These are phyloP conservation scores for Apiosordaria backusii DNA, from an alignment of 495 filamentous ascomycete species.

Conservation along the genomic window DNA sequence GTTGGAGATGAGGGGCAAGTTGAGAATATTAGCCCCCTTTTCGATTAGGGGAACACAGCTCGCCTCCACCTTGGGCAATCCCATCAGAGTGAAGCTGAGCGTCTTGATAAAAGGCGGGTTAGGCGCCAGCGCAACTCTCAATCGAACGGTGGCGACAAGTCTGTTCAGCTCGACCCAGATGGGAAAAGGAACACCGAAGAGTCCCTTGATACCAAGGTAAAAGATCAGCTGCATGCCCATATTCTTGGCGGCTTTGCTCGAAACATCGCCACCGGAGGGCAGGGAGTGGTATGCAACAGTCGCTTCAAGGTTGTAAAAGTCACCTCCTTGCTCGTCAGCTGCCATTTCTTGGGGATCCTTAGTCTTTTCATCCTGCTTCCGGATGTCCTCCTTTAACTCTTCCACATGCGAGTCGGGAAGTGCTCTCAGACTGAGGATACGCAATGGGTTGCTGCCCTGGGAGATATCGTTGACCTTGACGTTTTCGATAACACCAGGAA, in stretches of 20 bases:
- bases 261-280: constrained; percentile 62
- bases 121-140: constrained; percentile 80
- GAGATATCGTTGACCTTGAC: constrained; percentile 95
- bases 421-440: constrained; percentile 84
- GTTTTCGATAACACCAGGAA: constrained; percentile 85
- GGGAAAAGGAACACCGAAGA: constrained; percentile 85
- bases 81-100: constrained; percentile 90
- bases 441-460: constrained; percentile 83
- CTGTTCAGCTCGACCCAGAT: constrained; percentile 85
- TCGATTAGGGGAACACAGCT: constrained; percentile 90
- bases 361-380: constrained; percentile 69
- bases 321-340: constrained; percentile 85
- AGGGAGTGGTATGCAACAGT: constrained; percentile 89
- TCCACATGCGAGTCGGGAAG: constrained; percentile 78
- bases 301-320: constrained; percentile 92
- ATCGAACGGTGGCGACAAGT: constrained; percentile 78
- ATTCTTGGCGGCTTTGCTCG: constrained; percentile 72
- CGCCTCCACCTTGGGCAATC: constrained; percentile 80
- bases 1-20: constrained; percentile 88
- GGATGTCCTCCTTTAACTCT: constrained; percentile 73
- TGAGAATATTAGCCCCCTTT: constrained; percentile 84
- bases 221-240: constrained; percentile 96
- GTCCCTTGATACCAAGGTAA: constrained; percentile 78
- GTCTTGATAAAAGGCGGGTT: constrained; percentile 89
- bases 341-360: constrained; percentile 86